Conservation (phyloP, 352 stramenopile genomes). For the Halophytophthora polymorphica region DNA sequence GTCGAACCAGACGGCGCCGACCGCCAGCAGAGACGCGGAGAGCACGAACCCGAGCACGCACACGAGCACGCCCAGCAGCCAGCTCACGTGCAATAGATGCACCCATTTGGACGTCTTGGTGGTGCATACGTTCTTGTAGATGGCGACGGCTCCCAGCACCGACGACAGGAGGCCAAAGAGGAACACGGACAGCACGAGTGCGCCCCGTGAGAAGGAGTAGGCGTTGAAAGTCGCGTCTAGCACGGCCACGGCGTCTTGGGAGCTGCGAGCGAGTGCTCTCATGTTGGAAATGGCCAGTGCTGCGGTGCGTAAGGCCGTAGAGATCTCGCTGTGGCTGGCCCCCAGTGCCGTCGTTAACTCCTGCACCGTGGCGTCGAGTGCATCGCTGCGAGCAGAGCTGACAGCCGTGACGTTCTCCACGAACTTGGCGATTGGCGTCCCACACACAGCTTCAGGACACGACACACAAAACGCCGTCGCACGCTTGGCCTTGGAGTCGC, state of each 20-base stretch:
- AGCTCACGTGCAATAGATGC: constrained; percentile 75
- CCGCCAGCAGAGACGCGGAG: constrained; percentile 62
- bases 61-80: constrained; percentile 64
- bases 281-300: constrained; percentile 47
- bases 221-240: constrained; percentile 67
- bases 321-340: constrained; percentile 32
- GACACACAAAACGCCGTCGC: constrained; percentile 43
- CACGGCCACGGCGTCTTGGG: constrained; percentile 49
- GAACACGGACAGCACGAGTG: constrained; percentile 76
- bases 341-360: constrained; percentile 47
- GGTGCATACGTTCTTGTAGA: constrained; percentile 70
- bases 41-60: constrained; percentile 81
- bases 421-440: constrained; percentile 42
- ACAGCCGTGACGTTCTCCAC: constrained; percentile 20
- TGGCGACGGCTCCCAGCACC: constrained; percentile 59
- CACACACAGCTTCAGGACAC: constrained; percentile 54
- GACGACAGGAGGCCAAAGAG: constrained; percentile 69
- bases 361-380: constrained; percentile 25
- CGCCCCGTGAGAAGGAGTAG: constrained; percentile 74
- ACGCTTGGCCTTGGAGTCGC: constrained; percentile 23
- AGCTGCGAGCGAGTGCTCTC: constrained; percentile 51
- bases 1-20: constrained; percentile 77
- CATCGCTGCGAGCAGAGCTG: constrained; percentile 19
- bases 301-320: constrained; percentile 39
- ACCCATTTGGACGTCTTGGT: constrained; percentile 72